Percentiles rank a stretch among this genome's conserved stretches.
These are phyloP conservation scores for Citropsis articulata DNA, from an alignment of 345 rosid genomes.

Conservation along the genomic window DNA sequence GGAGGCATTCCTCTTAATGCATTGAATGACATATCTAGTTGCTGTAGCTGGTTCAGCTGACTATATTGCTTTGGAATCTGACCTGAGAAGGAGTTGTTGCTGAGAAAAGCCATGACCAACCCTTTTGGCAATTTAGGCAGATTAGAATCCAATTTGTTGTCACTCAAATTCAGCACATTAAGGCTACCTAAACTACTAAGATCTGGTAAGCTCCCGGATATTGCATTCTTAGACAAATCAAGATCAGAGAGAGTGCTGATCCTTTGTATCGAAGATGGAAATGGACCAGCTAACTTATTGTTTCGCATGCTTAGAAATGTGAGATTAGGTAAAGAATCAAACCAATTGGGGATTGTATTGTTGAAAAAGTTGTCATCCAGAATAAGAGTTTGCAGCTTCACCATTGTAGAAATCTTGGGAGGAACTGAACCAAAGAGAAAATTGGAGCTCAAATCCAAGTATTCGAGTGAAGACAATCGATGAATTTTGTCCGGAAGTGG, in stretches of 20 bases:
- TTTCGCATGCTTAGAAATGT: constrained; percentile 47
- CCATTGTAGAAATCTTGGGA: constrained; percentile 60
- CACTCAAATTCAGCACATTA: constrained; percentile 39
- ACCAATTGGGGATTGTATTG: constrained; percentile 54
- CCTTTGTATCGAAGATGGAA: constrained; percentile 33
- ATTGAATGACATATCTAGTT: constrained; percentile 46
- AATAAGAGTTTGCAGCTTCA: constrained; percentile 49
- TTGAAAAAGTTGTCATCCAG: constrained; percentile 64
- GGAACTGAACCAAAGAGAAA: constrained; percentile 65
- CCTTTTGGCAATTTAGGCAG: constrained; percentile 44
- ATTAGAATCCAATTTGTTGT: constrained; percentile 33
- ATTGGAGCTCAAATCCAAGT: constrained; percentile 64
- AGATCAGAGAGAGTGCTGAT: constrained; percentile 29
- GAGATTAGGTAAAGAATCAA: constrained; percentile 46
- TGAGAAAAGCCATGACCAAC: constrained; percentile 32
- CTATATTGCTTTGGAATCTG: constrained; percentile 35
- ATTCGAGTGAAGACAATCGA: constrained; percentile 56
- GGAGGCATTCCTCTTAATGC: constrained; percentile 32
- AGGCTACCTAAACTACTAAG: constrained; percentile 31
- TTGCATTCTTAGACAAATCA: constrained; percentile 31
- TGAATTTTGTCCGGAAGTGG: constrained; percentile 70
- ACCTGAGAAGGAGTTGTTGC: constrained; percentile 46
- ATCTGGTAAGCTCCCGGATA: constrained; percentile 46
- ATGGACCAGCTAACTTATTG: constrained; percentile 43
- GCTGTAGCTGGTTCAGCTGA: constrained; percentile 34